Percentiles rank a stretch among this genome's conserved stretches.
Evolutionary conservation across 768 basidiomycete genomes (phyloP).

Genomic region (Erythrobasidium yunnanense): DNA sequence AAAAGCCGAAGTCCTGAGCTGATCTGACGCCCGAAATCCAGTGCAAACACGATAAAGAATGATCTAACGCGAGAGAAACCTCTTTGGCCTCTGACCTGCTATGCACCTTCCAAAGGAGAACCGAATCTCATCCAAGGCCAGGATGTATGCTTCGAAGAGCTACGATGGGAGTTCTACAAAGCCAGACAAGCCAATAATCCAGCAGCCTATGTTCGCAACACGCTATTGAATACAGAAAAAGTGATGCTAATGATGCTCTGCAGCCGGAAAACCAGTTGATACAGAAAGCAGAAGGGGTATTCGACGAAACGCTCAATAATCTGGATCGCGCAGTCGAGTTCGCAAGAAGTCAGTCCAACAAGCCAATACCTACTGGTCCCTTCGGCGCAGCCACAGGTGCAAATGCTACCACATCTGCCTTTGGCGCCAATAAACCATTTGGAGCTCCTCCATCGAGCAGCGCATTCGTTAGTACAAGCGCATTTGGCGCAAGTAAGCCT

Average conservation of each 20-base stretch:
- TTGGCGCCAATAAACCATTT: constrained; percentile 19
- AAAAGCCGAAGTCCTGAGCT: too few species aligned
- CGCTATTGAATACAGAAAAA: background rate
- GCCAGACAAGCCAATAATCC: constrained; percentile 18
- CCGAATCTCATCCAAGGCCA: constrained; percentile 25
- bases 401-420: constrained; percentile 15
- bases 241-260: background rate
- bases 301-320: constrained; percentile 12
- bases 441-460: background rate
- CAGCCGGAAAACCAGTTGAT: constrained; percentile 8
- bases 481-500: constrained; percentile 13
- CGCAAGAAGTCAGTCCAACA: constrained; percentile 13
- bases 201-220: background rate
- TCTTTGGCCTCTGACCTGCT: constrained; percentile 16
- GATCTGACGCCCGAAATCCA: background rate
- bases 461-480: constrained; percentile 6
- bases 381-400: background rate
- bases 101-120: constrained; percentile 25
- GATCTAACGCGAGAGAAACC: constrained; percentile 25
- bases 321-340: constrained; percentile 21
- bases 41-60: constrained; percentile 24
- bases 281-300: constrained; percentile 20
- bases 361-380: background rate
- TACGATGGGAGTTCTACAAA: constrained; percentile 18
- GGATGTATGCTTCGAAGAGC: constrained; percentile 26